Evolutionary conservation across 768 basidiomycete genomes (phyloP), one percentile per base, ranked within the genome.

Genomic region (Amanita exitialis): DNA sequence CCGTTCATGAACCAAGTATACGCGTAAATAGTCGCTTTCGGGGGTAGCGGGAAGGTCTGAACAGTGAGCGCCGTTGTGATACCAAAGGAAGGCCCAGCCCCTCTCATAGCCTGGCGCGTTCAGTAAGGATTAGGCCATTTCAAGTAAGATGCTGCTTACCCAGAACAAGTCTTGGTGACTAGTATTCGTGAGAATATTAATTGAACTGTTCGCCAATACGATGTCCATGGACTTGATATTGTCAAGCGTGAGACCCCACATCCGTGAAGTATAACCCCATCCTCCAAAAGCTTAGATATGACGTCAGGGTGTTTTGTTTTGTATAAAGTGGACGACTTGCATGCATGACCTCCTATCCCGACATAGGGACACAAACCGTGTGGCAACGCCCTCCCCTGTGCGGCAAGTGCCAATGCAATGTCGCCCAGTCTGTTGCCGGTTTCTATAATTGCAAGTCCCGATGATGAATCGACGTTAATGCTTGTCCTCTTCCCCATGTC

Each of bases 281-380:
- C 69, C 69, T 5, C 69, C 64, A 48, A 60, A 64, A 1, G 46
- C 62, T 64, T 15, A 18, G n/a, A 20, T n/a, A 15, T 8, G 28
- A 16, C 8, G 12, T 25, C 9, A 44, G 21, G 34, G 28, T 18
- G 12, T n/a, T 16, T 28, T 18, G 27, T 13, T 20, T 42, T 9
- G 8, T 3, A 41, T 28, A 15, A 15, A 34, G 13, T 8, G 3
- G 25, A 25, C n/a, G 3, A 27, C 49, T 36, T 36, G 64, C 75
- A 65, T 49, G 73, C 64, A 59, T 78, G 76, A 3, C 77, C 76
- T n/a, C 78, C 77, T 46, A 76, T 73, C 1, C 76, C 78, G 16
- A 77, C 69, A 48, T 72, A 70, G 3, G 75, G 67, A 55, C 79
- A 80, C 1, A 71, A 73, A 0, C 80, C 78, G 55, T 79, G 78